Evolutionary conservation across 176 grass and related monocot genomes (phyloP), one percentile per base, ranked within the genome.

Genomic region (Triticum monococcum): DNA sequence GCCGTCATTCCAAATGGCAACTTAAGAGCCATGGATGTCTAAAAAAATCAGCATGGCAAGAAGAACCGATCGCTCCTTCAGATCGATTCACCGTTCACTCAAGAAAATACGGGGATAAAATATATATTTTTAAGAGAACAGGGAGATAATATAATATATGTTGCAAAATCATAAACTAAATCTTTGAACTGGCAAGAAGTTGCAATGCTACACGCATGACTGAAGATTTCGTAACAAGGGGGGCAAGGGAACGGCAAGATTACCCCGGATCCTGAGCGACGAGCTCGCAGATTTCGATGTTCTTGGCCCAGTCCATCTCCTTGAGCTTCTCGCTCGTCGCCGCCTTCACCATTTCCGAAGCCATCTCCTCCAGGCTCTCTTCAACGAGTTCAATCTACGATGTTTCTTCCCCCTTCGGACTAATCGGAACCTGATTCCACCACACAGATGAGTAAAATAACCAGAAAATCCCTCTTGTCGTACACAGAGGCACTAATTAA

Each of bases 221-320:
- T 82, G 68, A 32, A 68, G 8, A 48, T 75, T 52, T 36, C 2
- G 12, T 59, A 48, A 5, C 10, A 17, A 46, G 14, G 33, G 57
- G 14, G 61, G 60, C 60, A 77, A 64, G 35, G 31, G 80, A 70
- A 80, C 57, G 75, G 28, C 37, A 52, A 88, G 50, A 61, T 48
- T 94, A 96, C 97, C 89, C 92, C 41, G 88, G 90, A 89, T 99
- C 97, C 40, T 70, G 87, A 41, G 89, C 86, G 75, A 96, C 90
- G 73, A 99, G 97, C 87, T 99, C 97, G 46, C 97, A 99, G 70
- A 99, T 99, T 94, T 99, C 94, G 63, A 99, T 99, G 77, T 94
- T 99, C 83, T 91, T 99, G 4, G 77, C 87, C 97, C 97, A 99
- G 69, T 99, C 97, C 80, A 88, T 94, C 83, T 96, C 97, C 75